A percentile compares a stretch with the other conserved stretches of the same genome.
Conservation (phyloP, 495 filamentous ascomycete species). For the Aspergillus avenaceus region DNA sequence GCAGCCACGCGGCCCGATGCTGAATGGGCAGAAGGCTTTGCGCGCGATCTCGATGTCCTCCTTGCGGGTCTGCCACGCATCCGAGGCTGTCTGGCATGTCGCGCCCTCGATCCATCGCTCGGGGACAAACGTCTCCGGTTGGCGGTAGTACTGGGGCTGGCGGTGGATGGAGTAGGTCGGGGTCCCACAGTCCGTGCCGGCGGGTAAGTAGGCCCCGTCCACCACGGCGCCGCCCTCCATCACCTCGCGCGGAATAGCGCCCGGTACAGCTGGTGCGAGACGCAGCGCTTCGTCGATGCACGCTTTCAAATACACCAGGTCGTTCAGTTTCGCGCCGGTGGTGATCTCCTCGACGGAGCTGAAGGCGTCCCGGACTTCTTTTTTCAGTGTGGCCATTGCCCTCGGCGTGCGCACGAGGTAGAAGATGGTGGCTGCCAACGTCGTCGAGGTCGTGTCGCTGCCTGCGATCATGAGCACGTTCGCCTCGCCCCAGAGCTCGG, state of each 20-base stretch:
- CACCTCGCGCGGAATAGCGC: slow-evolving; percentile 53
- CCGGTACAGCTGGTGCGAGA: slow-evolving; percentile 57
- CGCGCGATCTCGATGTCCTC: slow-evolving; percentile 38
- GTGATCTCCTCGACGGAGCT: slow-evolving; percentile 51
- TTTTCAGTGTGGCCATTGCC: slow-evolving; percentile 37
- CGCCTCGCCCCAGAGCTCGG: slow-evolving; percentile 68
- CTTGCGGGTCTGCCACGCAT: slow-evolving; percentile 29
- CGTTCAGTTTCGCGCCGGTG: slow-evolving; percentile 42
- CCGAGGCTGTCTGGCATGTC: slow-evolving; percentile 17
- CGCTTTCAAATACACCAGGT: slow-evolving; percentile 54
- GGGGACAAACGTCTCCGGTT: slow-evolving; percentile 45
- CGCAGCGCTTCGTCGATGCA: slow-evolving; percentile 65
- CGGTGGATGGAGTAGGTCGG: slow-evolving; percentile 55
- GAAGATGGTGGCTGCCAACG: slow-evolving; percentile 56
- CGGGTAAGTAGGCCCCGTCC: slow-evolving; percentile 48
- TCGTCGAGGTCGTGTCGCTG: slow-evolving; percentile 56
- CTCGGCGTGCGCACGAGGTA: slow-evolving; percentile 53
- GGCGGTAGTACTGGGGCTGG: slow-evolving; percentile 48
- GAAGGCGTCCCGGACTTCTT: slow-evolving; percentile 54
- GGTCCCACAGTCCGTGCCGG: slow-evolving; percentile 50
- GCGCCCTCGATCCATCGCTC: slow-evolving; percentile 52
- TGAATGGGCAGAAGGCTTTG: slow-evolving; percentile 53
- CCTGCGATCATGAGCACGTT: slow-evolving; percentile 59
- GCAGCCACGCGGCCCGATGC: slow-evolving; percentile 52
- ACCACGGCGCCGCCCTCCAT: slow-evolving; percentile 51